Base-by-base conservation (phyloP, 495 filamentous ascomycete genomes). In the Aspergillus cristatus region DNA sequence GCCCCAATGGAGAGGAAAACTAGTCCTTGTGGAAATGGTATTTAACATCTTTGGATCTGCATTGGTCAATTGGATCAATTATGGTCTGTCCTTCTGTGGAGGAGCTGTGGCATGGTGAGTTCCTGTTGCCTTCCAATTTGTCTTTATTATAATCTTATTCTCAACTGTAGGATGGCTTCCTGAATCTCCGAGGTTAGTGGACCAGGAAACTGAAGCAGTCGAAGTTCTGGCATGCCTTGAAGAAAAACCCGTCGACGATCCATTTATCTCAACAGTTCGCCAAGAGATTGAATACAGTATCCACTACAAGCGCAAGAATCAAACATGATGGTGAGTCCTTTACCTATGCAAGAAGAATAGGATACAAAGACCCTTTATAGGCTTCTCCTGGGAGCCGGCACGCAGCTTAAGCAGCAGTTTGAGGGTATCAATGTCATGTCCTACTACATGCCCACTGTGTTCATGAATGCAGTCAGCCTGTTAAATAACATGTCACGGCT, bases 21-120 rank as follows among this genome's bases (percentile, higher is more conserved):
- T 81, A 14, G 71, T 79, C 14, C 65, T 79, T 29, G 58, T 81
- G 7, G 76, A 80, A 37, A 65, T 79, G 58, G 70, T 71, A 15
- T 53, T 76, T 55, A 79, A 79, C 41, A 74, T 80, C 35, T 67
- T 67, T 28, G 74, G 76, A 6, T 79, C 74, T 46, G 61, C 54
- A 15, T 42, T 74, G 4, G 53, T 53, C 28, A 76, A 76, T 37
- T 78, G 74, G 66, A 58, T 80, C 34, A 80, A 71, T 26, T 77
- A 72, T 40, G 74, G 68, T 7, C 61, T 75, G 16, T 70, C 64
- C 1, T 74, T 67, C 36, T 53, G 55, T 10, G 52, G 47, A 1
- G 69, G 71, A 0, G 46, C 59, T 1, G 42, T 70, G 6, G 60
- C 61, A 3, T 76, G 73, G 73, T 48, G 73, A 20, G 57, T 75